phyloP scores from a whole-genome alignment of 2,329 filamentous ascomycete genomes.

The Sporothrix pallida region DNA sequence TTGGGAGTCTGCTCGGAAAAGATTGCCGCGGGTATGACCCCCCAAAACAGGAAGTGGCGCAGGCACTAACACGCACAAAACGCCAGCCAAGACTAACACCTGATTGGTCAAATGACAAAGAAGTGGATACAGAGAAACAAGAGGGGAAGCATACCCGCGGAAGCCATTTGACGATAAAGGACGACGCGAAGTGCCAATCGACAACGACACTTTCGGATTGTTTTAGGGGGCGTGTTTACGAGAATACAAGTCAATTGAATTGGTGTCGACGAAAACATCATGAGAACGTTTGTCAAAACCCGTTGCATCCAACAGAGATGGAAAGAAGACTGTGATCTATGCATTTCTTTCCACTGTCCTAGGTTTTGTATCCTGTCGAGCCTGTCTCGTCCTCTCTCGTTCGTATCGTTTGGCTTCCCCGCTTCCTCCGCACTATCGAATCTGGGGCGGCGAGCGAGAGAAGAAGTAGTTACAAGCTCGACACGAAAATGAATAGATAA shows the following conservation, averaged over 20 bases:
- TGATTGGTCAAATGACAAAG: background rate
- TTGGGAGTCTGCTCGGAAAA: background rate
- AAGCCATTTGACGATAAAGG: background rate
- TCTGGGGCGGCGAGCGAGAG: background rate
- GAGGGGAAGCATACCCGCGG: background rate
- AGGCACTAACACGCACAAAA: background rate
- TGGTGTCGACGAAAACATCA: too few species aligned
- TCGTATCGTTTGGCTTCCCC: background rate
- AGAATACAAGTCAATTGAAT: background rate
- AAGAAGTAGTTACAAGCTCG: too few species aligned
- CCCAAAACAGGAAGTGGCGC: background rate
- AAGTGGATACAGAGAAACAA: too few species aligned
- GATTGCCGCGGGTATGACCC: background rate
- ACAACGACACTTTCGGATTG: background rate
- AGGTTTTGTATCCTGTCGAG: too few species aligned
- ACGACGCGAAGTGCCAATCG: background rate
- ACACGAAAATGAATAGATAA: too few species aligned
- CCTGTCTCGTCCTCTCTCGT: too few species aligned
- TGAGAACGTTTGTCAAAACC: too few species aligned
- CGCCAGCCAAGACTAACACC: background rate
- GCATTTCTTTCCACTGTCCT: too few species aligned
- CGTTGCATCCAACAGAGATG: too few species aligned
- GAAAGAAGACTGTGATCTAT: too few species aligned
- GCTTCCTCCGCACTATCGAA: slow-evolving; percentile 7
- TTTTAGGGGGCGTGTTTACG: background rate